Percentiles rank a stretch among this genome's conserved stretches.
These are phyloP conservation scores for Serendipita indica DNA, from an alignment of 768 basidiomycete genomes.

Conservation along the genomic window DNA sequence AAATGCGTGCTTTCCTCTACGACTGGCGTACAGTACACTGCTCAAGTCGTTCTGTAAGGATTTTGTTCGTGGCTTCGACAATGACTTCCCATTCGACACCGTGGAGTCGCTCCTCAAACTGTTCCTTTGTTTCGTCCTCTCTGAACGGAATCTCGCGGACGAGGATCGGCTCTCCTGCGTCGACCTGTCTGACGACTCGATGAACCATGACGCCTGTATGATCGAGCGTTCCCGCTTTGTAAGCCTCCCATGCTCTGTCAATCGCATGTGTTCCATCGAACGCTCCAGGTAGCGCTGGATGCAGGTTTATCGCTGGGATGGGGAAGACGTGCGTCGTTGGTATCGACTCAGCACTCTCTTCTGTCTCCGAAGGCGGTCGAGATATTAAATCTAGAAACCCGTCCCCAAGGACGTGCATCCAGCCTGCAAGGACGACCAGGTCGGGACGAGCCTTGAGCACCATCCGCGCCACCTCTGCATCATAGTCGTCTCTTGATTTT, in stretches of 20 bases:
- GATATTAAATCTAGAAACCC: constrained; percentile 54
- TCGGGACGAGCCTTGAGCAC: constrained; percentile 56
- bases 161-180: constrained; percentile 77
- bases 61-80: constrained; percentile 64
- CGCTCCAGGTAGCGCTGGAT: constrained; percentile 89
- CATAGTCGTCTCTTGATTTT: constrained; percentile 72
- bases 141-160: constrained; percentile 62
- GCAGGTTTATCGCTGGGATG: constrained; percentile 87
- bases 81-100: constrained; percentile 78
- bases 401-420: constrained; percentile 93
- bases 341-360: constrained; percentile 10
- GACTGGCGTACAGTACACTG: neutral
- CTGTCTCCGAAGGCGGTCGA: neutral
- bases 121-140: constrained; percentile 55
- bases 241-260: constrained; percentile 71
- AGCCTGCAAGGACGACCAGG: constrained; percentile 87
- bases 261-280: constrained; percentile 94
- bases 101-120: constrained; percentile 67
- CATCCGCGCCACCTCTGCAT: constrained; percentile 57
- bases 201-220: constrained; percentile 83
- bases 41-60: constrained; percentile 35
- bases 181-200: constrained; percentile 82
- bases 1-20: neutral
- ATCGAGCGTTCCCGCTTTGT: constrained; percentile 22
- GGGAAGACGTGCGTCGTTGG: constrained; percentile 16